Conservation (phyloP, 805 yeast species). For the Pichia insulana region DNA sequence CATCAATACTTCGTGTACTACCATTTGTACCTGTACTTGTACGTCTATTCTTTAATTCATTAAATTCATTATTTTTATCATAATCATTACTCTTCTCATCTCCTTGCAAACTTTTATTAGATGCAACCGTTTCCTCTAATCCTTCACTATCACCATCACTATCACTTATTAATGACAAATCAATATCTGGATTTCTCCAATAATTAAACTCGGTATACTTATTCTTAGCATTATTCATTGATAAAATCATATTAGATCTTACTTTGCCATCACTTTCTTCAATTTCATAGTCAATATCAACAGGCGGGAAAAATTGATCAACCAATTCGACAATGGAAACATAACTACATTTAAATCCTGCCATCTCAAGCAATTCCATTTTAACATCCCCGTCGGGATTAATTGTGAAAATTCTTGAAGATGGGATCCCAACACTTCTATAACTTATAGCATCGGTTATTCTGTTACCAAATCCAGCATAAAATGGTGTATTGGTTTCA, state of each 20-base stretch:
- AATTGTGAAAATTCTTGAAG: constrained; percentile 89
- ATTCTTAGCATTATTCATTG: constrained; percentile 35
- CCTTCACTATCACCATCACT: constrained; percentile 45
- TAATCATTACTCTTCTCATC: background rate
- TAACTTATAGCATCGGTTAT: constrained; percentile 95
- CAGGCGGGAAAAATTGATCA: constrained; percentile 96
- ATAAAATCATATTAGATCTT: background rate
- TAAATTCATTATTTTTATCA: background rate
- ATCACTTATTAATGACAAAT: constrained; percentile 32
- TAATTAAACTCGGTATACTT: constrained; percentile 79
- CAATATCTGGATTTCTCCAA: constrained; percentile 80
- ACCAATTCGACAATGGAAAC: constrained; percentile 87
- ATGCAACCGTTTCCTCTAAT: background rate
- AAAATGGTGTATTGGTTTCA: constrained; percentile 57
- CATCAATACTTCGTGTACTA: background rate
- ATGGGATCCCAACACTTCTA: constrained; percentile 87
- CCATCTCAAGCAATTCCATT: constrained; percentile 89
- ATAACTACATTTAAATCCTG: constrained; percentile 85
- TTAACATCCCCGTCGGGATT: constrained; percentile 96
- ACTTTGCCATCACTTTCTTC: constrained; percentile 2
- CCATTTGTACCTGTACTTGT: background rate
- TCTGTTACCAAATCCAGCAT: constrained; percentile 95
- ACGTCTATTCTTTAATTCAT: background rate
- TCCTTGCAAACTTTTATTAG: background rate
- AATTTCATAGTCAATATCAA: constrained; percentile 19